Percentiles rank a stretch among this genome's conserved stretches.
Conservation (phyloP, 192 early-diverging fungal genomes). For the Backusella liffmaniae region DNA sequence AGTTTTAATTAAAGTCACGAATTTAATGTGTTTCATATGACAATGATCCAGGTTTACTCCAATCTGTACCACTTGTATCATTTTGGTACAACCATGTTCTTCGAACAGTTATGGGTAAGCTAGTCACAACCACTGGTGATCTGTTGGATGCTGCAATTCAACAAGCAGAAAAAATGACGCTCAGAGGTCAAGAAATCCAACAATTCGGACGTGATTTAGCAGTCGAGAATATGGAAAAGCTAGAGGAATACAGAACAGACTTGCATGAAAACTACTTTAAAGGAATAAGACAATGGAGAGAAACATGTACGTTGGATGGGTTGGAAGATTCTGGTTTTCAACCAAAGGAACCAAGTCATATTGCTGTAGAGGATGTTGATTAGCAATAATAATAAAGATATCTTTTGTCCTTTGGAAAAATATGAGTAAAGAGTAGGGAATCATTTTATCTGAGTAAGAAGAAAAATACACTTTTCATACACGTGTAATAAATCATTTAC, state of each 20-base stretch:
- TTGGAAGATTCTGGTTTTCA: not conserved
- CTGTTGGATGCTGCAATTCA: constrained; percentile 48
- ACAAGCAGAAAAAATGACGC: constrained; percentile 39
- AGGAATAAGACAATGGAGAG: constrained; percentile 27
- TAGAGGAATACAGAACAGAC: constrained; percentile 33
- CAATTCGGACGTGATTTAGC: constrained; percentile 31
- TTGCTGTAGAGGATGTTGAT: not conserved
- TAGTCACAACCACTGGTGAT: constrained; percentile 49
- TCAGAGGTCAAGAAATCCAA: constrained; percentile 34
- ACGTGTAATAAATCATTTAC: not conserved
- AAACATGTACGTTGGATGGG: constrained; percentile 16
- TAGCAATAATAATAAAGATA: not conserved
- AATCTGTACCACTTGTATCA: constrained; percentile 50
- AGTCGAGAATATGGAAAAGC: constrained; percentile 33
- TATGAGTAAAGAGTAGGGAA: not conserved
- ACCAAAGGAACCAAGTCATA: not conserved
- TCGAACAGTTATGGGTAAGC: constrained; percentile 44
- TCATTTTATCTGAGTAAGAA: not conserved
- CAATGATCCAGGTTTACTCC: constrained; percentile 38
- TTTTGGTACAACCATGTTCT: constrained; percentile 62
- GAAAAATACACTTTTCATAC: not conserved
- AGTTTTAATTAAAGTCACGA: not conserved
- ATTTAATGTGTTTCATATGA: constrained; percentile 13
- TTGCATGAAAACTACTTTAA: constrained; percentile 32
- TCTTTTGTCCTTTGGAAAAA: not conserved